Evolutionary conservation across 129 eudicot species (phyloP), one percentile per base, ranked within the genome.

Genomic region (Flaveria ramosissima): DNA sequence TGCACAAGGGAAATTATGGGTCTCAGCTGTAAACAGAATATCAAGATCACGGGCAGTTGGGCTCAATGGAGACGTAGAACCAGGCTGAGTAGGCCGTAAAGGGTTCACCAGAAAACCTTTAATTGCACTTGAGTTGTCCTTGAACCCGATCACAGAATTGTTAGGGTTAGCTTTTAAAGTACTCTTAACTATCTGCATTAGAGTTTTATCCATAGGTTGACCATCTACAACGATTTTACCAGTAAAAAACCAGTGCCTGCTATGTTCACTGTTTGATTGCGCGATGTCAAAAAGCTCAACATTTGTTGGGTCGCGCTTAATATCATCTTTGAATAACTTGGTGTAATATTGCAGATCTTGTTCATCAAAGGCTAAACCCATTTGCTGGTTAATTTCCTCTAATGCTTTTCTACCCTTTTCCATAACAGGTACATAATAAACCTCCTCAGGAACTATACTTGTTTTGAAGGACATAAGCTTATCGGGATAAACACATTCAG

Each of bases 1-100:
- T 0, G 98, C 98, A 78, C 98, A 93, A 19, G 98, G 98, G 62
- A 93, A 90, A 81, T 93, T 93, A 81, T 91, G 98, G 15, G 98
- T 93, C 84, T 91, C 98, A 1, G 98, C 98, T n/a, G 98, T 93
- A 69, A 91, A 93, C 76, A 93, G 69, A 46, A 93, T 89, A 78
- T 91, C 96, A 73, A 93, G 96, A 55, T 85, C 92, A 72, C 86
- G 86, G 16, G 78, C 50, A 80, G 57, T 66, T 36, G 80, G 65
- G 75, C 62, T 84, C 24, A 91, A 71, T 0, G 92, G 88, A 75
- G 92, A 90, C 16, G 93, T 91, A 8, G 59, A 85, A 64, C 98
- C 97, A 12, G 97, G 98, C 68, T 82, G 66, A 36, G 73, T 48
- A 7, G 98, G 97, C 14, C 96, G 78, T 73, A 91, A 78, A 53